Evolutionary conservation across 495 filamentous ascomycete genomes (phyloP), one percentile per base, ranked within the genome.

Genomic region (Lepidopterella palustris): DNA sequence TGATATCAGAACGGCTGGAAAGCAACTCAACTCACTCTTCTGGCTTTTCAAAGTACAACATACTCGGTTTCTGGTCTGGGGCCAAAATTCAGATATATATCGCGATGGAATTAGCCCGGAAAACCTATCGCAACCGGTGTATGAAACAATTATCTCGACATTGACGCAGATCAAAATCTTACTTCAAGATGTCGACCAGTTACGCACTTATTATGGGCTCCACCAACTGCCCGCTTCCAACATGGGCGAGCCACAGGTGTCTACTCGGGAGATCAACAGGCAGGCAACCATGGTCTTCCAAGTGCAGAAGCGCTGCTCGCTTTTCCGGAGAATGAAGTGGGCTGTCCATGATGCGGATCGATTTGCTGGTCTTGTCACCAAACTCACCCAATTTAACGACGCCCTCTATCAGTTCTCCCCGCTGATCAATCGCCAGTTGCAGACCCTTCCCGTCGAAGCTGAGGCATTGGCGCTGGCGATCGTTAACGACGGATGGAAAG

Each of bases 61-160:
- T 18, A 55, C 53, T 11, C 53, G 53, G 20, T 55, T 55, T 42
- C 53, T 55, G 18, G 53, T 55, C 53, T 55, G 53, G 53, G 53
- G 53, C 13, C 53, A 55, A 23, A 55, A 55, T 42, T 42, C 18
- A 9, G 53, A 55, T 31, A 40, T 55, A 3, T 55, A 55, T n/a
- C 15, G 32, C 18, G 28, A 39, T 55, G 53, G 53, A 8, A 9
- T 42, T 6, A 55, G 2, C 18, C 53, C 32, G 5, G 53, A 55
- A 32, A 55, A 42, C 5, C 28, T 55, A 11, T 55, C 53, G 6
- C 53, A 18, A 20, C 53, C 53, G 6, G 53, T 55, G 10, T 55
- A 55, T 21, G 53, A 55, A 40, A 42, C 21, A 3, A 21, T 55
- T 20, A 31, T 55, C 28, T 21, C 13, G 2, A 55, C 53, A 20